Conservation (phyloP, 2,329 filamentous ascomycete species). For the Colletotrichum sp. region DNA sequence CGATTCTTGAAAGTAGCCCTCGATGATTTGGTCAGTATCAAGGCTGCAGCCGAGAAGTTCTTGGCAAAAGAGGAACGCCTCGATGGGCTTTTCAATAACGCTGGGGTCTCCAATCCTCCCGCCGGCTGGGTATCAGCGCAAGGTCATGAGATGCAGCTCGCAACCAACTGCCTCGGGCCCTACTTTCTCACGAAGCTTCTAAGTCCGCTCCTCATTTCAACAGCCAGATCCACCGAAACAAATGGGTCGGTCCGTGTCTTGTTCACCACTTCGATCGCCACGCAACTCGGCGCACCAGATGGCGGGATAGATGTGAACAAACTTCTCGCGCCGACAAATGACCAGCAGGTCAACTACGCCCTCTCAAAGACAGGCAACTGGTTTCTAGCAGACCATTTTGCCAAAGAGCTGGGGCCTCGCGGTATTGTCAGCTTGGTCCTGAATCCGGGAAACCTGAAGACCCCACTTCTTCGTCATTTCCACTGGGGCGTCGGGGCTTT, state of each 20-base stretch:
- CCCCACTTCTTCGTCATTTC: conserved; percentile 37
- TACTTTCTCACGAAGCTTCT: conserved; percentile 29
- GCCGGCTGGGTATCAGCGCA: conserved; percentile 28
- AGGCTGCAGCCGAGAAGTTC: conserved; percentile 31
- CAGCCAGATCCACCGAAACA: background rate
- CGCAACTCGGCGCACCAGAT: conserved; percentile 28
- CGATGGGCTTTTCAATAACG: conserved; percentile 43
- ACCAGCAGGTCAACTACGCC: conserved; percentile 30
- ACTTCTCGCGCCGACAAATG: background rate
- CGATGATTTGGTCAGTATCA: conserved; percentile 31
- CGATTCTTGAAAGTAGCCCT: conserved; percentile 47
- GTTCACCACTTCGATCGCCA: conserved; percentile 32
- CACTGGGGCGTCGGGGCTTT: conserved; percentile 21
- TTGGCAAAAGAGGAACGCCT: conserved; percentile 31
- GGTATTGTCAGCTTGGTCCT: conserved; percentile 26
- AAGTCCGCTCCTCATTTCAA: conserved; percentile 19
- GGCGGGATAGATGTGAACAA: conserved; percentile 29
- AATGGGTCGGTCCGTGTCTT: conserved; percentile 35
- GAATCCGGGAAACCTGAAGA: conserved; percentile 44
- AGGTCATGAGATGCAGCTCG: conserved; percentile 27
- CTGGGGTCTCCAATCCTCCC: conserved; percentile 34
- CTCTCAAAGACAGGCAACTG: conserved; percentile 34
- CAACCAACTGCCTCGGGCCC: conserved; percentile 27
- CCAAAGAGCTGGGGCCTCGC: conserved; percentile 26
- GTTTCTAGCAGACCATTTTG: conserved; percentile 33